Conservation (phyloP, 305 asterid species). For the Solanum aculeatissimum region DNA sequence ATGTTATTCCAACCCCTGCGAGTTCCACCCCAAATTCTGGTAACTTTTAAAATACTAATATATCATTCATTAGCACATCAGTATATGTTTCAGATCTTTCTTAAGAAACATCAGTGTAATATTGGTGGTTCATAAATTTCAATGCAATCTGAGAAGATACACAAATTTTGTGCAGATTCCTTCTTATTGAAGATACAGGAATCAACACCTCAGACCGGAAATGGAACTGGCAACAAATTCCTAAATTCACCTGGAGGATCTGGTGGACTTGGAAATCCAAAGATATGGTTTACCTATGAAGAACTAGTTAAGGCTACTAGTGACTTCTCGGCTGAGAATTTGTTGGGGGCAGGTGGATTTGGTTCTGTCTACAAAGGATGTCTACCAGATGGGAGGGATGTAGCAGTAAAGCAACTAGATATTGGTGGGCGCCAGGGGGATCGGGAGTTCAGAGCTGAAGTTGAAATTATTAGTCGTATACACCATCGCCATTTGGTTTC, state of each 20-base stretch:
- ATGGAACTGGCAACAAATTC: constrained; percentile 26
- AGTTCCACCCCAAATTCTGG: constrained; percentile 50
- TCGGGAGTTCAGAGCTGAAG: constrained; percentile 89
- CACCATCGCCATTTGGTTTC: constrained; percentile 97
- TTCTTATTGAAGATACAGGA: constrained; percentile 37
- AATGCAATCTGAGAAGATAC: background rate
- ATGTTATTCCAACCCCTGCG: constrained; percentile 41
- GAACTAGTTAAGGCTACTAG: constrained; percentile 59
- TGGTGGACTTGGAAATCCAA: constrained; percentile 63
- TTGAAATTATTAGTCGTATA: constrained; percentile 76
- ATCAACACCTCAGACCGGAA: constrained; percentile 27
- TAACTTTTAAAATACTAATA: constrained; percentile 6
- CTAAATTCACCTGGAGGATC: constrained; percentile 32
- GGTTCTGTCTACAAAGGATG: constrained; percentile 79
- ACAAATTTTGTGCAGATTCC: constrained; percentile 36
- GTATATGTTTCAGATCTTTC: background rate
- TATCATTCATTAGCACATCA: background rate
- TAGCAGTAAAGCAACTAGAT: constrained; percentile 83
- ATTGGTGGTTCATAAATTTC: background rate
- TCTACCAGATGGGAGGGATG: constrained; percentile 62
- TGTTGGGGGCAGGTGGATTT: constrained; percentile 88
- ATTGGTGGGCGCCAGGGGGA: constrained; percentile 85
- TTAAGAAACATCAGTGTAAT: background rate
- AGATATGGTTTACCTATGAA: constrained; percentile 61
- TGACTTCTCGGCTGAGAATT: constrained; percentile 52